Percentiles rank a stretch among this genome's conserved stretches.
Evolutionary conservation across 805 yeast species (phyloP).

Genomic region (Wickerhamomyces chambardii): DNA sequence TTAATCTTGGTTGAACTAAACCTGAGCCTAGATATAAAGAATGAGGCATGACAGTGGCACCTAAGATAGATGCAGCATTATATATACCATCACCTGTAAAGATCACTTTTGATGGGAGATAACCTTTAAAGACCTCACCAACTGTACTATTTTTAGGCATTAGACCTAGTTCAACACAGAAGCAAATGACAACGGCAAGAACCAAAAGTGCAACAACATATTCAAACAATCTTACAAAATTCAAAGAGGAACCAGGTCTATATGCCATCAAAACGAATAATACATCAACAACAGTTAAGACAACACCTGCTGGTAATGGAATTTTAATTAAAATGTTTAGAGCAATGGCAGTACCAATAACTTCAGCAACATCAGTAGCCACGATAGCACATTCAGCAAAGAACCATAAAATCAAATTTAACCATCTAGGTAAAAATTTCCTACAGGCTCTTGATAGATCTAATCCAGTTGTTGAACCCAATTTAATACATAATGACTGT

Average conservation of each 20-base stretch:
- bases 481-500: conserved; percentile 74
- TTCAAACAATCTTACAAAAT: conserved; percentile 68
- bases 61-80: conserved; percentile 72
- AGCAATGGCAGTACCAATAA: conserved; percentile 87
- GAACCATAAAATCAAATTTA: conserved; percentile 57
- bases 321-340: conserved; percentile 65
- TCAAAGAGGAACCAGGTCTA: conserved; percentile 66
- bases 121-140: conserved; percentile 51
- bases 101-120: conserved; percentile 49
- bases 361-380: conserved; percentile 92
- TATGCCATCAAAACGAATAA: conserved; percentile 73
- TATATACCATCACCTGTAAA: conserved; percentile 58
- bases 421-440: conserved; percentile 54
- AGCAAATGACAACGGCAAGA: conserved; percentile 67
- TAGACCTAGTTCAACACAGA: conserved; percentile 60
- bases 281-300: conserved; percentile 75
- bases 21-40: conserved; percentile 81
- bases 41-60: conserved; percentile 95
- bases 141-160: conserved; percentile 37
- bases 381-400: conserved; percentile 84
- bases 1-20: conserved; percentile 74
- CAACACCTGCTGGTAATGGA: conserved; percentile 73
- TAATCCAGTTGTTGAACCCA: conserved; percentile 85
- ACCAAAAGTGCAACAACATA: conserved; percentile 66
- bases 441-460: conserved; percentile 85